A percentile compares a stretch with the other conserved stretches of the same genome.
Evolutionary conservation across 306 rosid genomes (phyloP).

Genomic region (Rosa chinensis): DNA sequence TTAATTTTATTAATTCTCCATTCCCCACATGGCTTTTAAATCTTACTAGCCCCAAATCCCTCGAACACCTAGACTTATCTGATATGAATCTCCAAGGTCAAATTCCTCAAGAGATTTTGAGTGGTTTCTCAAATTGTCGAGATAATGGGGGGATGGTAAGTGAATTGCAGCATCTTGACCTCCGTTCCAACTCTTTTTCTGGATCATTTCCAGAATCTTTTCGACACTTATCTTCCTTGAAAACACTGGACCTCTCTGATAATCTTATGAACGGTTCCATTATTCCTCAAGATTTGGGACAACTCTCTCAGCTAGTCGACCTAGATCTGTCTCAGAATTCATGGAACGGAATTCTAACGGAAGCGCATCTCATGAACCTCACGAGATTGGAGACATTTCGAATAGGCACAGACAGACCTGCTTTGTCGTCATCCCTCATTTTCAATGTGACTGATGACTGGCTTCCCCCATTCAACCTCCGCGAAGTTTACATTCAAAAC

Average conservation of each 20-base stretch:
- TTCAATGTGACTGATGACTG: background rate
- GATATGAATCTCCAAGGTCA: rapidly evolving
- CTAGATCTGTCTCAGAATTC: background rate
- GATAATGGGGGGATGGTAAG: background rate
- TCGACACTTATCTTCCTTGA: background rate
- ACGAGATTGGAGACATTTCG: background rate
- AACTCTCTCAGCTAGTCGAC: background rate
- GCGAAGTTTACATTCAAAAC: background rate
- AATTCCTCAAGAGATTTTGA: background rate
- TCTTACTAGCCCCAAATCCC: constrained; percentile 1
- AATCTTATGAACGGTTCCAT: background rate
- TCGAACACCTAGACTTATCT: background rate
- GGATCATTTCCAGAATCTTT: background rate
- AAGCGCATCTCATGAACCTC: background rate
- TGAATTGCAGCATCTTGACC: background rate
- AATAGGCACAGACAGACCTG: background rate
- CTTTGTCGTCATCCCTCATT: background rate
- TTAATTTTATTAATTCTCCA: background rate
- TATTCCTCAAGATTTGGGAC: background rate
- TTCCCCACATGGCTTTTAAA: constrained; percentile 27
- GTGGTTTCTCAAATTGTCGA: background rate
- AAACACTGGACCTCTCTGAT: background rate
- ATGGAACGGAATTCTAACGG: background rate
- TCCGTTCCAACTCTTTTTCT: background rate
- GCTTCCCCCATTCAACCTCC: background rate